These are phyloP conservation scores for Beauveria asiatica DNA, from an alignment of 2,329 filamentous ascomycete genomes.

Conservation along the genomic window DNA sequence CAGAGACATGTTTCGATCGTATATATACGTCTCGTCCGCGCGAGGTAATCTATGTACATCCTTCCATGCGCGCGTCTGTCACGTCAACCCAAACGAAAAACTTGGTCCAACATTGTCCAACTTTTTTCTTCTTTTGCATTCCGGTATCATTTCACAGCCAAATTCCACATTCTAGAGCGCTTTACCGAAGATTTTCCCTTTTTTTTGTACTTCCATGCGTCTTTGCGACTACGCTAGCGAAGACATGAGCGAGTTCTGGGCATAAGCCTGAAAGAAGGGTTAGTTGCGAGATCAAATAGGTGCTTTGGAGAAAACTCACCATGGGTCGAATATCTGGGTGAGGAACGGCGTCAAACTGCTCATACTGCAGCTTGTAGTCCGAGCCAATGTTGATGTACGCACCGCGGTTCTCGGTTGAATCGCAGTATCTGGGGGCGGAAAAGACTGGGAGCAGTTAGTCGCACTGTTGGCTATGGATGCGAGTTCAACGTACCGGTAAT, in stretches of 20 bases:
- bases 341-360: slow-evolving; percentile 92
- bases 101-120: slow-evolving; percentile 1
- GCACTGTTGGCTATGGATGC: slow-evolving; percentile 2
- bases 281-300: neutral
- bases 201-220: neutral
- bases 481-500: slow-evolving; percentile 62
- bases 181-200: neutral
- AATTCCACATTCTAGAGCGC: neutral
- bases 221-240: slow-evolving; percentile 53
- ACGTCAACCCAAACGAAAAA: neutral
- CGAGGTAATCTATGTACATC: slow-evolving; percentile 10
- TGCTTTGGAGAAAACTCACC: slow-evolving; percentile 34
- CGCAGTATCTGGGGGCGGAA: slow-evolving; percentile 94
- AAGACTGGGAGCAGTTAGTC: slow-evolving; percentile 53
- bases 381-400: slow-evolving; percentile 95
- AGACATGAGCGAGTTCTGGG: slow-evolving; percentile 72
- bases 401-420: slow-evolving; percentile 95
- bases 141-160: neutral
- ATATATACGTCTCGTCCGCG: slow-evolving; percentile 1
- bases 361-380: slow-evolving; percentile 83
- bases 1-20: neutral
- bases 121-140: neutral
- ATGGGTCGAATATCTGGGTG: slow-evolving; percentile 95
- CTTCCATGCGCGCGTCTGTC: neutral
- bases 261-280: slow-evolving; percentile 58